Evolutionary conservation across 805 yeast species (phyloP), one percentile per base, ranked within the genome.

Genomic region (Saccharomycopsis fibuligera): DNA sequence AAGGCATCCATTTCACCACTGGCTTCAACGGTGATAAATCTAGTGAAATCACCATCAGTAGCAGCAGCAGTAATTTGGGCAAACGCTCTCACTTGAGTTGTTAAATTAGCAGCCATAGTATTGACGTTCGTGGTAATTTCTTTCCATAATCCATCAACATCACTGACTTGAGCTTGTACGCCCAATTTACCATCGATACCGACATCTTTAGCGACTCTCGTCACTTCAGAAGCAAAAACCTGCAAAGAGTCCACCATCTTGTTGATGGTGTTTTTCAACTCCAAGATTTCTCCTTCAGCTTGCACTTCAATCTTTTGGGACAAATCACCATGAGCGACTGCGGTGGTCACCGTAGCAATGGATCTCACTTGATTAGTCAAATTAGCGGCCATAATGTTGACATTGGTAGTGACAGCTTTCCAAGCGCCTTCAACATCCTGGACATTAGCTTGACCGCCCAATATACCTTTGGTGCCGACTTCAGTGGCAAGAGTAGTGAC

Each of bases 51-150:
- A 62, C 96, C 95, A 66, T 87, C 95, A 2, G 96, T 86, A 12
- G 95, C 96, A 25, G 96, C 93, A 23, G 93, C 95, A 0, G 96
- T 87, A 59, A 87, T 87, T 62, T 87, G 95, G 35, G 95, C 95
- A 69, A 87, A 87, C 0, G 95, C 96, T 66, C 96, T 77, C 60
- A 87, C 96, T 68, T 87, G 96, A 1, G 95, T 83, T 0, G 96
- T 87, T 62, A 87, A 75, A 63, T 87, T 87, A n/a, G 91, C 81
- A 45, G 96, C 96, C 96, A 87, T 87, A 22, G 91, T 86, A 62
- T 87, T 87, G 56, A 87, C 96, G 66, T 87, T 87, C 17, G 93
- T 85, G 24, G 95, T 87, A 60, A 87, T 87, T 58, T 86, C 95
- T 60, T 84, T 86, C 96, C 96, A 87, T 52, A 86, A 67, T 2